Conservation (phyloP, 148 eudicot species). For the Persicaria maculosa region DNA sequence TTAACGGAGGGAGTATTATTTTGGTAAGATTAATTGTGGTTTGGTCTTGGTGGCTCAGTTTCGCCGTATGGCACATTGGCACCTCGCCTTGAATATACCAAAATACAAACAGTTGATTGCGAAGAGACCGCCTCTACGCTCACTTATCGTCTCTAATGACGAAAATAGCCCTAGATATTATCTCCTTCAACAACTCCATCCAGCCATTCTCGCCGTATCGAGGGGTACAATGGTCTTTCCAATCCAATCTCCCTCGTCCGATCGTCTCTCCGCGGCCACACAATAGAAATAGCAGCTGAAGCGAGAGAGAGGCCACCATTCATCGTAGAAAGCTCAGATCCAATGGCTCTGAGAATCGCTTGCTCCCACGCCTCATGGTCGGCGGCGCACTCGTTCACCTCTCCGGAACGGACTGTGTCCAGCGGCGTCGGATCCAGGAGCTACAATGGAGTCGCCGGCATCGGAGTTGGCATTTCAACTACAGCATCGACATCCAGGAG, state of each 20-base stretch:
- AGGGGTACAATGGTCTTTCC: background rate
- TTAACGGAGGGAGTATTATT: no score
- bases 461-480: background rate
- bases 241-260: background rate
- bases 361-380: conserved; percentile 4
- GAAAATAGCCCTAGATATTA: background rate
- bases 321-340: background rate
- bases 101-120: background rate
- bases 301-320: background rate
- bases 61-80: no score
- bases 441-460: background rate
- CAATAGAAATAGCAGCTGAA: background rate
- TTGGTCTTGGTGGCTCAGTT: no score
- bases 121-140: background rate
- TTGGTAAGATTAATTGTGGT: no score
- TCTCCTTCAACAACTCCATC: background rate
- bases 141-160: background rate
- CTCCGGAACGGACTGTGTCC: conserved; percentile 16
- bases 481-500: conserved; percentile 10
- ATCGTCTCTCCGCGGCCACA: background rate
- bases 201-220: background rate
- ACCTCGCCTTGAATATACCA: no score
- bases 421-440: background rate
- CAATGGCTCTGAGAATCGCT: conserved; percentile 16
- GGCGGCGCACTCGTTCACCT: conserved; percentile 6